Base-by-base conservation (phyloP, 2,329 filamentous ascomycete genomes). In the Calonectria pauciramosa region DNA sequence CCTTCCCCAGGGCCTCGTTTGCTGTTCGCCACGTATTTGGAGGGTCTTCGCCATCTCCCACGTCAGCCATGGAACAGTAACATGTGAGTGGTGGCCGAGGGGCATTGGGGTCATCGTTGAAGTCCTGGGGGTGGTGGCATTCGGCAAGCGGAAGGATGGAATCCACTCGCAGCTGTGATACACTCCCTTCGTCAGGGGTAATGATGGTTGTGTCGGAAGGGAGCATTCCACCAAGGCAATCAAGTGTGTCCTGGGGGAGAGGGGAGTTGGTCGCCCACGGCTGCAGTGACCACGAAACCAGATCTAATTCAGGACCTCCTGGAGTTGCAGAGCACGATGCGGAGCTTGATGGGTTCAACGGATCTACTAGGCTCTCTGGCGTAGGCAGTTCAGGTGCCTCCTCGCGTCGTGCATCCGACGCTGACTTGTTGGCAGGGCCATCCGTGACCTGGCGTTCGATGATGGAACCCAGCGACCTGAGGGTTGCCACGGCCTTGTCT, bases 21-120 rank as follows among this genome's bases (percentile, higher is more conserved):
- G 81, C 79, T 13, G 72, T 68, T 4, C 81, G 78, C 82, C 82
- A 83, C 9, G 73, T 76, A 34, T 82, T 68, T 34, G 60, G 41
- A 28, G 18, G 23, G 16, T 18, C 18, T 9, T 14, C 20, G 18
- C 28, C 38, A 10, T 44, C 38, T 5, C 14, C 20, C 2, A 13
- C 11, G 1, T 65, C 26, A 10, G 60, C 49, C n/a, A 41, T n/a
- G 8, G 59, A 28, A 47, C 68, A 71, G 36, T 66, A 49, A 28
- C 68, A 71, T 7, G 32, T 6, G 14, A 38, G 26, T 11, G 30
- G 30, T 2, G 49, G 26, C 10, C 34, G 60, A 18, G 68, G 68
- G 36, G 52, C n/a, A 18, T 49, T 66, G 10, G 41, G 26, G 13
- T 66, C 68, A 2, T 65, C 59, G 16, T 13, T 9, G 8, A 23